phyloP scores from a whole-genome alignment of 2,329 filamentous ascomycete genomes.

The Aaosphaeria arxii region DNA sequence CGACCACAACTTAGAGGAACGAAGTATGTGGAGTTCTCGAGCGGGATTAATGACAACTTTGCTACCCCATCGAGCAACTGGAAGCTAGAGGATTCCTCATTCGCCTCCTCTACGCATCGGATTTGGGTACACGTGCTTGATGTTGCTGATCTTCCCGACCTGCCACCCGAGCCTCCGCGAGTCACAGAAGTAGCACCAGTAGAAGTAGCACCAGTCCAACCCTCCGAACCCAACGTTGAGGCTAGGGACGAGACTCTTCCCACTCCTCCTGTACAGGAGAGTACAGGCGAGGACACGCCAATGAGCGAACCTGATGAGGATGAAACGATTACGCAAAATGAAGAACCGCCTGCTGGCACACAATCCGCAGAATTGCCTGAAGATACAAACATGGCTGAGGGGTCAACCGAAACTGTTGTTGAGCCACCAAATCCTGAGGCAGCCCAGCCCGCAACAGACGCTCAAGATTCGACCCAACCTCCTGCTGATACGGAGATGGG shows the following conservation, averaged over 20 bases:
- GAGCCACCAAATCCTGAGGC: slow-evolving; percentile 10
- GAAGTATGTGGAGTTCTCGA: slow-evolving; percentile 31
- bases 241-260: neutral
- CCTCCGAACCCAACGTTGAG: neutral
- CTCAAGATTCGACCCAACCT: too few species aligned
- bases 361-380: slow-evolving; percentile 20
- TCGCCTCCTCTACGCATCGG: slow-evolving; percentile 16
- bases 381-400: slow-evolving; percentile 10
- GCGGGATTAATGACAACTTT: slow-evolving; percentile 25
- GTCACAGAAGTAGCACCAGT: neutral
- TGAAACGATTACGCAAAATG: neutral
- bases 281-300: slow-evolving; percentile 31
- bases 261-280: slow-evolving; percentile 5
- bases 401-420: slow-evolving; percentile 19
- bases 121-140: slow-evolving; percentile 35
- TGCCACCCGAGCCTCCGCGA: slow-evolving; percentile 16
- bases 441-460: neutral
- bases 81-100: slow-evolving; percentile 19
- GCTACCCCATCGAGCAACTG: slow-evolving; percentile 19
- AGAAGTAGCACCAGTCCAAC: neutral
- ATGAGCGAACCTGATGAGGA: slow-evolving; percentile 38
- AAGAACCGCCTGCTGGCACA: slow-evolving; percentile 8
- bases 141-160: slow-evolving; percentile 25
- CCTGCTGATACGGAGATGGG: slow-evolving; percentile 34
- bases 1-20: slow-evolving; percentile 29